A percentile compares a stretch with the other conserved stretches of the same genome.
phyloP scores from a whole-genome alignment of 768 basidiomycete species.

The Tulasnella sp. region DNA sequence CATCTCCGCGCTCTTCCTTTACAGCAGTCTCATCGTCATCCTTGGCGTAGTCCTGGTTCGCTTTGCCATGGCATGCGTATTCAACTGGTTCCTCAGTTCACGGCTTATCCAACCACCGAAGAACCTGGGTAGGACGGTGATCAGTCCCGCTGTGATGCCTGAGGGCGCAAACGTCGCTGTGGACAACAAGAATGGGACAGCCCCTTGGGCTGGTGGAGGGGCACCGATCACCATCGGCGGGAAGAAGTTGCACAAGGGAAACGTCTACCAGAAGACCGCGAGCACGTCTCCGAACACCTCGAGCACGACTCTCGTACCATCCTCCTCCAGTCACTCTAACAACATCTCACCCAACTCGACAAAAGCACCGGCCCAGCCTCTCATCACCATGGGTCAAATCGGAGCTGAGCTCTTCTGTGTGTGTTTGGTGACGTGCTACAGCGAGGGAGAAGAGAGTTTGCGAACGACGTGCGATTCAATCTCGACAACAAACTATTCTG shows the following conservation, averaged over 20 bases:
- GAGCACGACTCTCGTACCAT: slow-evolving; percentile 43
- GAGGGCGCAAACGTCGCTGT: slow-evolving; percentile 92
- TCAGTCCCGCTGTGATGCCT: slow-evolving; percentile 93
- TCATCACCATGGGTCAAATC: slow-evolving; percentile 80
- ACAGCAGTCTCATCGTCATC: slow-evolving; percentile 82
- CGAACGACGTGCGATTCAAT: slow-evolving; percentile 89
- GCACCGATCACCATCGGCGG: slow-evolving; percentile 19
- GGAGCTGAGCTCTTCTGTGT: slow-evolving; percentile 92
- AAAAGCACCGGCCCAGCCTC: slow-evolving; percentile 31
- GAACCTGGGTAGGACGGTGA: slow-evolving; percentile 67
- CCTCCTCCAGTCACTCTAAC: slow-evolving; percentile 20
- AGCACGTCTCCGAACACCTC: slow-evolving; percentile 37
- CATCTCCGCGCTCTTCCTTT: slow-evolving; percentile 78
- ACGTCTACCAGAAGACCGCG: slow-evolving; percentile 33
- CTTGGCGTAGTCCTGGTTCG: slow-evolving; percentile 81
- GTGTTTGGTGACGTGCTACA: slow-evolving; percentile 95
- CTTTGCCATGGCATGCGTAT: slow-evolving; percentile 91
- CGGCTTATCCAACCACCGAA: slow-evolving; percentile 68
- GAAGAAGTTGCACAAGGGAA: slow-evolving; percentile 37
- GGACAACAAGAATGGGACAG: slow-evolving; percentile 82
- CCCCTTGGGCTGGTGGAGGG: slow-evolving; percentile 72
- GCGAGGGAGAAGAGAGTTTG: slow-evolving; percentile 89
- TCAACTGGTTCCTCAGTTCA: slow-evolving; percentile 91
- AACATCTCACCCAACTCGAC: slow-evolving; percentile 14
- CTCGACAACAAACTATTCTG: slow-evolving; percentile 81